Percentiles rank a stretch among this genome's conserved stretches.
These are phyloP conservation scores for Saccharomycopsis fermentans DNA, from an alignment of 805 yeast species.

Conservation along the genomic window DNA sequence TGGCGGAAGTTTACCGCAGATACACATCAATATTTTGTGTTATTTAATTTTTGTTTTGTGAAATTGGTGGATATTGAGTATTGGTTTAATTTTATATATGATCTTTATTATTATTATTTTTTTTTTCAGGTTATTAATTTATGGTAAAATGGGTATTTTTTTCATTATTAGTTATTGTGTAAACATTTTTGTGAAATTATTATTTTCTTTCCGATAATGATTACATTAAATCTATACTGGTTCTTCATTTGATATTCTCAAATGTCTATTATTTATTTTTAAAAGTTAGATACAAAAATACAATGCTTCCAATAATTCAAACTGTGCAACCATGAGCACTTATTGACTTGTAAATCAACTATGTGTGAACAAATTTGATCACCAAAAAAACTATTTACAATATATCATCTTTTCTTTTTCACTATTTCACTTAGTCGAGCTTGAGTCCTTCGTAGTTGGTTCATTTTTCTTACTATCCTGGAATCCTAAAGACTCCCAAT, in stretches of 20 bases:
- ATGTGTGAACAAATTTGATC: neutral
- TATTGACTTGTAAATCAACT: no score
- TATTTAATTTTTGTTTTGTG: neutral
- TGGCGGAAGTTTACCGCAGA: no score
- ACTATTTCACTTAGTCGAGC: neutral
- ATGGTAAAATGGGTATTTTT: neutral
- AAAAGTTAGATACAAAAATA: no score
- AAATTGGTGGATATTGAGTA: neutral
- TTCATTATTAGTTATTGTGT: neutral
- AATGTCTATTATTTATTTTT: no score
- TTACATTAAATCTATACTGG: no score
- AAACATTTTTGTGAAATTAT: neutral
- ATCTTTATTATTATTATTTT: no score
- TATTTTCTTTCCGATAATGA: no score
- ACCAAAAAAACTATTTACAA: neutral
- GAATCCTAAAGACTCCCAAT: slow-evolving; percentile 52
- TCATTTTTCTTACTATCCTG: slow-evolving; percentile 33
- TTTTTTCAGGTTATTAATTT: neutral
- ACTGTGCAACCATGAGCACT: no score
- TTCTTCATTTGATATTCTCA: no score
- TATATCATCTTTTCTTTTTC: neutral
- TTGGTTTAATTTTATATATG: neutral
- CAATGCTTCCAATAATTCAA: no score
- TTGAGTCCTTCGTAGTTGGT: neutral
- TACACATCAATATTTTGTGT: neutral